Percentiles rank a stretch among this genome's conserved stretches.
phyloP scores from a whole-genome alignment of 164 flowering plant species.

The Sedum album region DNA sequence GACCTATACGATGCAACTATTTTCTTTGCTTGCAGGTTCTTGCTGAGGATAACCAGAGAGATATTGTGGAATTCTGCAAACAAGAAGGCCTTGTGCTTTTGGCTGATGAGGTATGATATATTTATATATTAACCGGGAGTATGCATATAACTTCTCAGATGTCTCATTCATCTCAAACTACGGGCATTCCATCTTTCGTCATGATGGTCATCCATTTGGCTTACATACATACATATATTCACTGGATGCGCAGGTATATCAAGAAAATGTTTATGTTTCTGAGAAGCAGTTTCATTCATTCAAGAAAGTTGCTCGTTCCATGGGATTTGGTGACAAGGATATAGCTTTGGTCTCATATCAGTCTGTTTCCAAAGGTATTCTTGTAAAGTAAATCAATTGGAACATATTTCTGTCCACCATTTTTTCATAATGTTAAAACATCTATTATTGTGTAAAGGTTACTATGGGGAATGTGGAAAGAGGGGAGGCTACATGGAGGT shows the following conservation, averaged over 20 bases:
- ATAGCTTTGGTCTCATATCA: conserved; percentile 10
- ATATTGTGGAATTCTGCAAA: conserved; percentile 91
- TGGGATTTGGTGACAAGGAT: conserved; percentile 4
- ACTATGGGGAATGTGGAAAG: conserved; percentile 97
- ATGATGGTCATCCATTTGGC: background rate
- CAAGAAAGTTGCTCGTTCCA: conserved; percentile 8
- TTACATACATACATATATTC: background rate
- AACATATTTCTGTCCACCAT: background rate
- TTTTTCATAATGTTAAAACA: too few relatives aligned
- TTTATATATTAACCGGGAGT: background rate
- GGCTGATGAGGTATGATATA: conserved; percentile 82
- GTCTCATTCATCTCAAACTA: too few relatives aligned
- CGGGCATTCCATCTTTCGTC: background rate
- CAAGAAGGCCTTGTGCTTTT: conserved; percentile 87
- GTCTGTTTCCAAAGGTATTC: conserved; percentile 1
- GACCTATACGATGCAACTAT: background rate
- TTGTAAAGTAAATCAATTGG: background rate
- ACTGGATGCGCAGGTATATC: conserved; percentile 6
- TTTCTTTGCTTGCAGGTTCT: conserved; percentile 54
- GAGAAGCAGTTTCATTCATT: conserved; percentile 9
- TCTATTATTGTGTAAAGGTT: conserved; percentile 37
- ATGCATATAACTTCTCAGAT: background rate
- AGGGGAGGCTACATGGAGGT: conserved; percentile 99
- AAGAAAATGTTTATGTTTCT: conserved; percentile 9
- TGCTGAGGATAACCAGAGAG: conserved; percentile 77